These are phyloP conservation scores for Clohesyomyces aquaticus DNA, from an alignment of 495 filamentous ascomycete species.

Conservation along the genomic window DNA sequence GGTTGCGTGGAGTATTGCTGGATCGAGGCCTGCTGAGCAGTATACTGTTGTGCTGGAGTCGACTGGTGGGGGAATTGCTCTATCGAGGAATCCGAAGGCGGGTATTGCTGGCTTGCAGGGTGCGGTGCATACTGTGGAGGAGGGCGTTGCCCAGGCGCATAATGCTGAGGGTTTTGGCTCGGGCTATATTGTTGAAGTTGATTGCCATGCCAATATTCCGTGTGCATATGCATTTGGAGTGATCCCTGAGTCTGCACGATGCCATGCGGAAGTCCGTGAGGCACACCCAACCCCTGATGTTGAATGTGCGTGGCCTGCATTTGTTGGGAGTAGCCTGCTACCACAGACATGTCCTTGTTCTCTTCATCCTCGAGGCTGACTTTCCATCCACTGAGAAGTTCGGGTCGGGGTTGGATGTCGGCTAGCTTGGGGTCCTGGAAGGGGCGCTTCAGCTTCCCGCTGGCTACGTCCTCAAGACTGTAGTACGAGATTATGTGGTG, in stretches of 20 bases:
- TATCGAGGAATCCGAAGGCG: conserved; percentile 3
- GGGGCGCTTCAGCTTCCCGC: conserved; percentile 62
- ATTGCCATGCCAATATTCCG: conserved; percentile 28
- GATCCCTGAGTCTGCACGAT: conserved; percentile 16
- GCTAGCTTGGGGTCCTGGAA: conserved; percentile 54
- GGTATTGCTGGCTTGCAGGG: conserved; percentile 3
- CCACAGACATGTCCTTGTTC: conserved; percentile 23
- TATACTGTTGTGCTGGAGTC: neutral
- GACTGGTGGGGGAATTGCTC: conserved; percentile 6
- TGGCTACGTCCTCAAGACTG: conserved; percentile 72
- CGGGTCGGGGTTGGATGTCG: conserved; percentile 23
- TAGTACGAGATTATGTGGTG: conserved; percentile 93
- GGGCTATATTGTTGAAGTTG: conserved; percentile 16
- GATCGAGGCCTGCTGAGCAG: conserved; percentile 10
- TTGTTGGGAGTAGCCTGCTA: conserved; percentile 24
- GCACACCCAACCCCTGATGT: conserved; percentile 9
- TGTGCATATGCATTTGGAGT: conserved; percentile 19
- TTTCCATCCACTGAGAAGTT: conserved; percentile 35
- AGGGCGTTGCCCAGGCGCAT: conserved; percentile 11
- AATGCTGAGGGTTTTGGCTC: conserved; percentile 16
- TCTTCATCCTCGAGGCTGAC: conserved; percentile 38
- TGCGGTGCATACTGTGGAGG: conserved; percentile 12
- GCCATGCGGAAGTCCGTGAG: conserved; percentile 9
- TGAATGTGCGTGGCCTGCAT: conserved; percentile 19
- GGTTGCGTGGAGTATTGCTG: conserved; percentile 19